These are phyloP conservation scores for Metarhizium album DNA, from an alignment of 2,329 filamentous ascomycete genomes.

Conservation along the genomic window DNA sequence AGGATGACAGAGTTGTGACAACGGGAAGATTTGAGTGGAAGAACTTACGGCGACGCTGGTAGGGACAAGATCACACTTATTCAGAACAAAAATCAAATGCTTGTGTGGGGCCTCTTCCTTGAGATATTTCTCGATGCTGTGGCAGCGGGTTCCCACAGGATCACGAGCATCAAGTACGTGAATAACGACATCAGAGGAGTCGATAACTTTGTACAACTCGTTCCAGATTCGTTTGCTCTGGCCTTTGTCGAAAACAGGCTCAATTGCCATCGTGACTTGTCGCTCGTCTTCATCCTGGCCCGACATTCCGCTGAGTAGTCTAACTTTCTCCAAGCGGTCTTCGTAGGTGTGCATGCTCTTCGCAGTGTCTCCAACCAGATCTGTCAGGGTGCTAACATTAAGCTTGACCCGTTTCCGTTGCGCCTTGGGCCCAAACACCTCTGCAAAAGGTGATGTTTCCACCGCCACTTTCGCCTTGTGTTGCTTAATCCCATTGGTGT, in stretches of 20 bases:
- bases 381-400: constrained; percentile 67
- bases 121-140: constrained; percentile 73
- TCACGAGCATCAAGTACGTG: constrained; percentile 87
- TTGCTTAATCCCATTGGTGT: constrained; percentile 73
- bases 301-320: constrained; percentile 60
- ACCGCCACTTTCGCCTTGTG: constrained; percentile 91
- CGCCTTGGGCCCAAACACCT: constrained; percentile 88
- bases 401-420: constrained; percentile 90
- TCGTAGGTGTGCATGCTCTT: constrained; percentile 74
- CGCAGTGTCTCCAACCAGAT: constrained; percentile 69
- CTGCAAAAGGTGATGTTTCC: constrained; percentile 72
- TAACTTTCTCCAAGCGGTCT: constrained; percentile 69
- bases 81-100: constrained; percentile 51
- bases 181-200: constrained; percentile 92
- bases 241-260: constrained; percentile 87
- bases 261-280: constrained; percentile 51
- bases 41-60: constrained; percentile 87
- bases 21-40: neutral
- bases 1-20: no score
- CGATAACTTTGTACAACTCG: constrained; percentile 89
- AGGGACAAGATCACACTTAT: constrained; percentile 67
- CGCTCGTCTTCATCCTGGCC: constrained; percentile 43
- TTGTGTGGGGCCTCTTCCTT: constrained; percentile 91
- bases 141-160: constrained; percentile 80
- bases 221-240: constrained; percentile 97